Evolutionary conservation across 371 early-diverging fungal species (phyloP), one percentile per base, ranked within the genome.

Genomic region (Circinella minor): DNA sequence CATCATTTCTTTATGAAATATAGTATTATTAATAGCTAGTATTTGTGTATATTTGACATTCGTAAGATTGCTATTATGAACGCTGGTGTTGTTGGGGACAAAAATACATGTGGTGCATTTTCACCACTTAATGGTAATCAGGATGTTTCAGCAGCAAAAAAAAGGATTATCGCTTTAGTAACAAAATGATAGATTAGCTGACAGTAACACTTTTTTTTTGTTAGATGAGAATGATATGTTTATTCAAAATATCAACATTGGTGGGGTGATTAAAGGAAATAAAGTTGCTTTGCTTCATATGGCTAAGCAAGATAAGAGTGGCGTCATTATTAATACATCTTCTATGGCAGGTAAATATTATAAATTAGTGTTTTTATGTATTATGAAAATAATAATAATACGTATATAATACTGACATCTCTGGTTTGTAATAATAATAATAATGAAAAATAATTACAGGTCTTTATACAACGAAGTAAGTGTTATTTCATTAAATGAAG

Each of bases 291-390:
- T 81, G 4, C 65, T 80, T 57, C 74, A 81, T 69, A 72, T 83
- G 71, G 71, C 74, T 4, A 81, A 79, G 34, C 71, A 78, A 20
- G 77, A 77, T 6, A 20, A 7, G 7, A 47, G 55, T 36, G 82
- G 80, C 9, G 78, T 78, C 7, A 88, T 89, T 64, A 80, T 88
- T 36, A 83, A 76, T 39, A 65, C 73, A 10, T 78, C 84, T 13
- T 10, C 10, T 27, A 27, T n/a, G 6, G 57, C 57, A 7, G 57
- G 57, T 51, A 11, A 1, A 11, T 27, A 27, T 27, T 27, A 27
- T 27, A 43, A 11, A 9, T 9, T 43, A 6, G 43, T 43, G 11
- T 43, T 43, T 11, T 43, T 11, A 43, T 43, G 6, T 43, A 43
- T 3, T 9, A 43, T 43, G 43, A 43, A 43, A 11, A 9, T 43